Conservation (phyloP, 2,329 filamentous ascomycete genomes). For the Aureobasidium sp. region DNA sequence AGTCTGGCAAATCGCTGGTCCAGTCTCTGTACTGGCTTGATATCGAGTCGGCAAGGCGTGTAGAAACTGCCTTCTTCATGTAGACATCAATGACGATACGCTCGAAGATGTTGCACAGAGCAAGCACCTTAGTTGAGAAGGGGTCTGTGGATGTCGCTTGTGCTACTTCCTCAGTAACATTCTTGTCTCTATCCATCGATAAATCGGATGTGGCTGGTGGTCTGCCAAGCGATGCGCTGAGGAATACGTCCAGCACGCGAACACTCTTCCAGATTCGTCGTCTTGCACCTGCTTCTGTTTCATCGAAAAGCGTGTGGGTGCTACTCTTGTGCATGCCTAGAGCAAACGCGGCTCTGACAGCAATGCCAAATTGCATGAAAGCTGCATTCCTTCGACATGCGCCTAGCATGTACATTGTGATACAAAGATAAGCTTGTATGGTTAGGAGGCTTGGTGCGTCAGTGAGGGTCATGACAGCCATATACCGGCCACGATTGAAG, state of each 20-base stretch:
- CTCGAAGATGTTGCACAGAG: constrained; percentile 41
- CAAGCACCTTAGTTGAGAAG: constrained; percentile 25
- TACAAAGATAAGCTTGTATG: constrained; percentile 43
- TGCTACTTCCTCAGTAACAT: constrained; percentile 11
- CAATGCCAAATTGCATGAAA: constrained; percentile 44
- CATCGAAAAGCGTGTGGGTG: constrained; percentile 8
- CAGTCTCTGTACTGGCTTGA: constrained; percentile 33
- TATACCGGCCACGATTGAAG: constrained; percentile 37
- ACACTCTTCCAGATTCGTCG: constrained; percentile 46
- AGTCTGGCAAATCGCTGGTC: constrained; percentile 29
- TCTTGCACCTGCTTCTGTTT: constrained; percentile 3
- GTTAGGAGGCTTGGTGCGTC: constrained; percentile 42
- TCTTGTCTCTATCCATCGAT: constrained; percentile 30
- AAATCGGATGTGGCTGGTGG: constrained; percentile 46
- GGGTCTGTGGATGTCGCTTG: constrained; percentile 12
- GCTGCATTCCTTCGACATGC: constrained; percentile 45
- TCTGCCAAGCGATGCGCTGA: constrained; percentile 43
- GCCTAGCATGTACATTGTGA: constrained; percentile 45
- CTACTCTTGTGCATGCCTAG: constrained; percentile 37
- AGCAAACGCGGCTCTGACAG: constrained; percentile 44
- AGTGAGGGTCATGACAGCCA: constrained; percentile 38
- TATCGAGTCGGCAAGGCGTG: constrained; percentile 33
- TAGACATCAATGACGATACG: constrained; percentile 40
- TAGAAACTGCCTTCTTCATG: constrained; percentile 32
- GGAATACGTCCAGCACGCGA: constrained; percentile 43